Percentiles rank a stretch among this genome's conserved stretches.
These are phyloP conservation scores for Fusarium acutatum DNA, from an alignment of 2,329 filamentous ascomycete genomes.

Conservation along the genomic window DNA sequence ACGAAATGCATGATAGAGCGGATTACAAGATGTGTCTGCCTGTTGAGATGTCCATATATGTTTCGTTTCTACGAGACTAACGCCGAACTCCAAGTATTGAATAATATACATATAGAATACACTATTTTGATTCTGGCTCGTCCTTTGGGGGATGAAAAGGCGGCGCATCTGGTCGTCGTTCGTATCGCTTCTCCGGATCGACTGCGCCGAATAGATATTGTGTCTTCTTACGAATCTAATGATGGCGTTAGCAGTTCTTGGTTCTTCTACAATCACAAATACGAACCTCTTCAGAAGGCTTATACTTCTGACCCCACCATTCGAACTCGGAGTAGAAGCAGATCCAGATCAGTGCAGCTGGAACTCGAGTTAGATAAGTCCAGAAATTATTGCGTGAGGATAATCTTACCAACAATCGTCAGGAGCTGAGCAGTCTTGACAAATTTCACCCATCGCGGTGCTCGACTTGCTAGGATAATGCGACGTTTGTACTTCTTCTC, in stretches of 20 bases:
- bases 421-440: conserved; percentile 71
- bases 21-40: conserved; percentile 29
- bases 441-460: conserved; percentile 71
- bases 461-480: conserved; percentile 66
- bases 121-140: conserved; percentile 41
- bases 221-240: conserved; percentile 49
- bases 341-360: conserved; percentile 50
- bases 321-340: conserved; percentile 56
- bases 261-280: neutral
- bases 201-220: conserved; percentile 51
- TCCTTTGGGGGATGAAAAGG: conserved; percentile 40
- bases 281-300: conserved; percentile 53
- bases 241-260: conserved; percentile 7
- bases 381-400: neutral
- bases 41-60: conserved; percentile 38
- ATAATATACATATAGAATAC: conserved; percentile 39
- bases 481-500: conserved; percentile 82
- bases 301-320: conserved; percentile 54
- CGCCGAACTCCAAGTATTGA: conserved; percentile 42
- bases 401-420: conserved; percentile 60
- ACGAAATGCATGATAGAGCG: conserved; percentile 17
- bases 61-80: conserved; percentile 36
- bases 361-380: conserved; percentile 10
- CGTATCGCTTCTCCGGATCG: conserved; percentile 54
- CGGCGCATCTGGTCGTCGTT: conserved; percentile 51